Base-by-base conservation (phyloP, 1,139 yeast species). In the Kurtzmaniella natalensis region DNA sequence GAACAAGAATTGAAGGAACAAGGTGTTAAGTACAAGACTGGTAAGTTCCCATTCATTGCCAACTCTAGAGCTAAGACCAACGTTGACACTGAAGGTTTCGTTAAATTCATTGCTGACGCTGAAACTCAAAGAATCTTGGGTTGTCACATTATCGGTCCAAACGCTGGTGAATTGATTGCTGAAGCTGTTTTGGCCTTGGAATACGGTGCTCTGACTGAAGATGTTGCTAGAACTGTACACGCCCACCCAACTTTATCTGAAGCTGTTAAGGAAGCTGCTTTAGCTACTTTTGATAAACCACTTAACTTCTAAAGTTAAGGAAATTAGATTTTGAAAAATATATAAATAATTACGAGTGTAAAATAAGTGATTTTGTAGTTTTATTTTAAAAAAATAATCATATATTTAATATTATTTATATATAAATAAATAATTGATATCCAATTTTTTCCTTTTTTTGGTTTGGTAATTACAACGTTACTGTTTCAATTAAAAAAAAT, bases 111-210 rank as follows among this genome's bases (percentile, higher is more conserved):
- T 46, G 89, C 95, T 45, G 98, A 94, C 62, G 92, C 95, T 53
- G 96, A 92, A 66, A 89, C 98, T 43, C 96, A 94, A 69, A 80
- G 98, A 61, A 78, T 94, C 28, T 73, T 94, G 50, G 99, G 98
- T 62, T 92, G 86, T 44, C 99, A 94, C 70, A 92, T 94, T 61
- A 82, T 89, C 50, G 98, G 98, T 51, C 86, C 98, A 50, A 87
- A 86, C 57, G 99, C 99, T 39, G 98, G 99, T 68, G 99, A 94
- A 74, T 87, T 94, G 96, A 92, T 94, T 59, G 97, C 95, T 47
- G 98, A 94, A 71, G 97, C 89, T 43, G 95, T 95, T 47, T 76
- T 94, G 58, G 99, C 99, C 34, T 66, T 94, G 48, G 99, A 94
- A 71, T 94, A 94, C 67, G 99, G 99, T 64, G 99, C 98, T 36